These are phyloP conservation scores for Plectosphaerella plurivora DNA, from an alignment of 2,329 filamentous ascomycete genomes.

Conservation along the genomic window DNA sequence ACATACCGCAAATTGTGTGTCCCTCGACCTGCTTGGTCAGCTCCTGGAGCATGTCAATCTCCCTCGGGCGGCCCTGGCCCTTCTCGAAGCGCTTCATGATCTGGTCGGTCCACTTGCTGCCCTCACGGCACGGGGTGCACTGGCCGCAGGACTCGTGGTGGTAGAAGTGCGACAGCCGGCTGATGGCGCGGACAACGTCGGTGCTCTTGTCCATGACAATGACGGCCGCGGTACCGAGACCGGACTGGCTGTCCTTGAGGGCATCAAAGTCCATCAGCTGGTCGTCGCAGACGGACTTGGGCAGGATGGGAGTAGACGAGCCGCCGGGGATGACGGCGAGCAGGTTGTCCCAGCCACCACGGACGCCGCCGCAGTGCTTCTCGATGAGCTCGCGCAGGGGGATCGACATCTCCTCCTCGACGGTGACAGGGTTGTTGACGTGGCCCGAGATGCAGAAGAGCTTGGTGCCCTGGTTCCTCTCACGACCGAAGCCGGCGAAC, in stretches of 20 bases:
- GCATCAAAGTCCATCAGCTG: constrained; percentile 99
- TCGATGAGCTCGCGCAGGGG: constrained; percentile 94
- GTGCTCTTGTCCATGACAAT: constrained; percentile 99
- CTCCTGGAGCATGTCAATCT: constrained; percentile 99
- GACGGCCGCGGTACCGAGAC: constrained; percentile 93
- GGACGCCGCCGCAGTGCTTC: constrained; percentile 95
- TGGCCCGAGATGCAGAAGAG: constrained; percentile 97
- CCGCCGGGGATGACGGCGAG: constrained; percentile 93
- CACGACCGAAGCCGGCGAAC: constrained; percentile 92
- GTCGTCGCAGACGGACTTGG: constrained; percentile 84
- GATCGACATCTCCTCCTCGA: constrained; percentile 99
- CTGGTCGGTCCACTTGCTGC: constrained; percentile 98
- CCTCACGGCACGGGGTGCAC: constrained; percentile 98
- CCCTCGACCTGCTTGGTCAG: constrained; percentile 99
- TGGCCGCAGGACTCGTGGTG: constrained; percentile 97
- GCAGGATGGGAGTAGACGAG: constrained; percentile 92
- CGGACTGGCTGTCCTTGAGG: constrained; percentile 94
- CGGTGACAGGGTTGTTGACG: constrained; percentile 97
- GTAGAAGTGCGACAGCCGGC: constrained; percentile 93
- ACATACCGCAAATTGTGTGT: constrained; percentile 92
- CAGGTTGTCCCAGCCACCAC: constrained; percentile 96
- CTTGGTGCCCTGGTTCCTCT: constrained; percentile 96
- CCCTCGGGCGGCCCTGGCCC: constrained; percentile 79
- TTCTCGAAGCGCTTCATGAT: constrained; percentile 97
- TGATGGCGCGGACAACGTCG: constrained; percentile 91